phyloP scores from a whole-genome alignment of 768 basidiomycete species.

The Hericium rajendrae region DNA sequence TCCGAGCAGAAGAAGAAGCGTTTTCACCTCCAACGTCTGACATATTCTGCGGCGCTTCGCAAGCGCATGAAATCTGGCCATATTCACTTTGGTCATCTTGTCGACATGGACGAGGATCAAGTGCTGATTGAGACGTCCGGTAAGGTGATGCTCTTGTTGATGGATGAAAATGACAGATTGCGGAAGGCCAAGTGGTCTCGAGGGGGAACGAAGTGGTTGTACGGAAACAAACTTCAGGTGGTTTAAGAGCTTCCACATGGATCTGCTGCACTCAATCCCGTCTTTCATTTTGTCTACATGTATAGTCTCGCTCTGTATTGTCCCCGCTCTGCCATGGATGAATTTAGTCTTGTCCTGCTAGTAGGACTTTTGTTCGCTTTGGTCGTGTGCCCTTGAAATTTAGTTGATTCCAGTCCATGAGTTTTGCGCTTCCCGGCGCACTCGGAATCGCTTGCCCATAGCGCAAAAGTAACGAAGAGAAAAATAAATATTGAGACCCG shows the following conservation, averaged over 20 bases:
- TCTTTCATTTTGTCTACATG: background rate
- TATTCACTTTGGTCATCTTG: background rate
- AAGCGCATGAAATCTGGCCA: background rate
- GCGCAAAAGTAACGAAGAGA: background rate
- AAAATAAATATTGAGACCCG: constrained; percentile 33
- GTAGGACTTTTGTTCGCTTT: too few relatives aligned
- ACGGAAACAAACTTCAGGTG: background rate
- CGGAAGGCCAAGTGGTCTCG: background rate
- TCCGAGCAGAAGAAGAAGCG: too few relatives aligned
- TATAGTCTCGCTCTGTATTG: background rate
- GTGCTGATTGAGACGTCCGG: background rate
- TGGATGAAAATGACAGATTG: background rate
- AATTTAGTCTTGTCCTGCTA: too few relatives aligned
- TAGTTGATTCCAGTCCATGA: too few relatives aligned
- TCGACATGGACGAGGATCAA: background rate
- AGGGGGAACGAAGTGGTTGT: background rate
- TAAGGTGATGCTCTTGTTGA: background rate
- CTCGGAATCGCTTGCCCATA: too few relatives aligned
- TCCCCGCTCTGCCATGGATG: background rate
- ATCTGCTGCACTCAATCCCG: background rate
- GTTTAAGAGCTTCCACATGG: background rate
- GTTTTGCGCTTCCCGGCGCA: too few relatives aligned
- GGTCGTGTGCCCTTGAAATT: too few relatives aligned
- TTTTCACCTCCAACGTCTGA: background rate
- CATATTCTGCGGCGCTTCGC: background rate